Evolutionary conservation across 805 yeast genomes (phyloP).

Genomic region (Yarrowia sp.): DNA sequence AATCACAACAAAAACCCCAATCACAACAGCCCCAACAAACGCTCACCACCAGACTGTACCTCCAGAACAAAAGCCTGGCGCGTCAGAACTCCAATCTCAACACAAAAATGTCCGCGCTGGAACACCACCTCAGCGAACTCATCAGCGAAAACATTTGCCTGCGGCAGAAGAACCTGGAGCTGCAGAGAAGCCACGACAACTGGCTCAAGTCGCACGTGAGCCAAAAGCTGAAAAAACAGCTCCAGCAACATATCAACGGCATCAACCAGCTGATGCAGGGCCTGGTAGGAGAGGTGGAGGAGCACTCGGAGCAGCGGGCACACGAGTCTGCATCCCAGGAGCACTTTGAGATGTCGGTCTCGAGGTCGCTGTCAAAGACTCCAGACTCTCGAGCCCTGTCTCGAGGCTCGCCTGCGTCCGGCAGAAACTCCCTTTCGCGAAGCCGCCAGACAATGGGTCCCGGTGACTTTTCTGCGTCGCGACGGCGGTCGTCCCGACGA

Average conservation of each 20-base stretch:
- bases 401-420: not conserved
- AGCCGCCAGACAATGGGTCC: slow-evolving; percentile 9
- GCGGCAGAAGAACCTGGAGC: slow-evolving; percentile 30
- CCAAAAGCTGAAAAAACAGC: not conserved
- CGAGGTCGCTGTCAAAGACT: slow-evolving; percentile 4
- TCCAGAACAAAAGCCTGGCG: slow-evolving; percentile 50
- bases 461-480: not conserved
- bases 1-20: too few species aligned
- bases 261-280: slow-evolving; percentile 2
- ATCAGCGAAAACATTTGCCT: slow-evolving; percentile 41
- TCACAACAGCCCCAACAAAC: not conserved
- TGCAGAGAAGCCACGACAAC: slow-evolving; percentile 10
- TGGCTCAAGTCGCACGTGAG: slow-evolving; percentile 9
- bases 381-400: not conserved
- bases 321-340: not conserved
- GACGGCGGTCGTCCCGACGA: not conserved
- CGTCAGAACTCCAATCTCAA: slow-evolving; percentile 46
- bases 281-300: not conserved
- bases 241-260: not conserved
- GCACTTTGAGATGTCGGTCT: not conserved
- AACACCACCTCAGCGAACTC: slow-evolving; percentile 41
- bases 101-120: slow-evolving; percentile 44
- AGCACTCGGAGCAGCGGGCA: not conserved
- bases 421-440: not conserved
- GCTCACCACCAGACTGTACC: not conserved